These are phyloP conservation scores for Backusella morwellensis DNA, from an alignment of 192 early-diverging fungal species.

Conservation along the genomic window DNA sequence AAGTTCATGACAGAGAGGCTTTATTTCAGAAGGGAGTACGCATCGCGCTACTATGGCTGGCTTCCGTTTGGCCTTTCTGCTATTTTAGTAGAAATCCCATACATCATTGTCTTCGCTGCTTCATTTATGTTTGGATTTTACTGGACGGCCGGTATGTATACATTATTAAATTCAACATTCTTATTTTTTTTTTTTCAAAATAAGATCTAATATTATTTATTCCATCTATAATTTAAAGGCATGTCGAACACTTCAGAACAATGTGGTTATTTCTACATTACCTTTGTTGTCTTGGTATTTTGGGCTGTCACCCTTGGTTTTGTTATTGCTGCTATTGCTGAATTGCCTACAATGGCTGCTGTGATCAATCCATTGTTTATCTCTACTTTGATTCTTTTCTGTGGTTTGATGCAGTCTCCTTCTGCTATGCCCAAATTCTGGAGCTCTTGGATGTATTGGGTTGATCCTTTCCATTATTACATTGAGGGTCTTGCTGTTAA, in stretches of 20 bases:
- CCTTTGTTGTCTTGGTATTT: conserved; percentile 55
- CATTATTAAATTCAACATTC: too few species aligned
- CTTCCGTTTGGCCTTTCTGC: conserved; percentile 61
- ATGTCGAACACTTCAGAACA: conserved; percentile 46
- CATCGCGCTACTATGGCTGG: conserved; percentile 68
- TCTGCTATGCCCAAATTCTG: conserved; percentile 64
- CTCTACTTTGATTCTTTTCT: conserved; percentile 66
- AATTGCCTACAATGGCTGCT: conserved; percentile 54
- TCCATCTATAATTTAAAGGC: conserved; percentile 18
- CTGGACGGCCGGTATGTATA: conserved; percentile 49
- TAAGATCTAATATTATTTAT: too few species aligned
- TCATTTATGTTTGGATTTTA: conserved; percentile 73
- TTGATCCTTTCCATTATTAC: conserved; percentile 66
- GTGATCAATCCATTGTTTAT: conserved; percentile 69
- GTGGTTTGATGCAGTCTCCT: conserved; percentile 65
- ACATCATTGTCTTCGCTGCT: conserved; percentile 59
- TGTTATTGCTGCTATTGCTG: conserved; percentile 65
- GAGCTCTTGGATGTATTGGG: conserved; percentile 64
- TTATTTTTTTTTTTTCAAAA: too few species aligned
- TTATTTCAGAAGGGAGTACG: conserved; percentile 64
- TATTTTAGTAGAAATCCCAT: conserved; percentile 69
- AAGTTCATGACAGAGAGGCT: conserved; percentile 67
- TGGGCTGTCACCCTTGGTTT: conserved; percentile 72
- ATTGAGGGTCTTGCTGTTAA: conserved; percentile 63
- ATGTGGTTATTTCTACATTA: conserved; percentile 64